Evolutionary conservation across 345 rosid genomes (phyloP).

Genomic region (Eucalyptus fibrosa): DNA sequence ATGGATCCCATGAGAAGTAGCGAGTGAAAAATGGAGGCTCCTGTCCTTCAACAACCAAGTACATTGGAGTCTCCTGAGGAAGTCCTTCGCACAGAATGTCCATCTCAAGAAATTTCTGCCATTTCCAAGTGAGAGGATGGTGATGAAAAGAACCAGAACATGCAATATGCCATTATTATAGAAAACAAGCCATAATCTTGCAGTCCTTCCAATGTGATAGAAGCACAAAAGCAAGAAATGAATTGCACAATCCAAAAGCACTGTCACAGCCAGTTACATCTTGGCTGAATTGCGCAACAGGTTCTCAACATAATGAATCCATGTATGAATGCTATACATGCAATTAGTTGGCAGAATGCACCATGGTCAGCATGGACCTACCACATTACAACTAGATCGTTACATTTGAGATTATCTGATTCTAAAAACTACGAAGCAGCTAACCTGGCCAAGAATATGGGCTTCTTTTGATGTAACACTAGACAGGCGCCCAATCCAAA

Average conservation of each 20-base stretch:
- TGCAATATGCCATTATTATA: background rate
- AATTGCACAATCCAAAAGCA: background rate
- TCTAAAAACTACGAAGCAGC: background rate
- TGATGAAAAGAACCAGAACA: background rate
- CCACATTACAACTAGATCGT: background rate
- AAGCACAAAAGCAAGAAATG: background rate
- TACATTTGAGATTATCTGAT: background rate
- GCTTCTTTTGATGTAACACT: constrained; percentile 35
- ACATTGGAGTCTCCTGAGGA: constrained; percentile 41
- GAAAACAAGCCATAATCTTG: background rate
- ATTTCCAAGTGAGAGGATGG: constrained; percentile 7
- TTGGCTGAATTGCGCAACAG: background rate
- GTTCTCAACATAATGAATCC: background rate
- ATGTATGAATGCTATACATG: background rate
- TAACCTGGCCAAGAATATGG: constrained; percentile 53
- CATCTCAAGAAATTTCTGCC: constrained; percentile 57
- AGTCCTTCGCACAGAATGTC: constrained; percentile 46
- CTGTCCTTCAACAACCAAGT: constrained; percentile 59
- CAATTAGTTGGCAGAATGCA: background rate
- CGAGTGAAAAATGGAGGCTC: constrained; percentile 75
- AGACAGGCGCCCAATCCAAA: constrained; percentile 64
- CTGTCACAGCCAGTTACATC: background rate
- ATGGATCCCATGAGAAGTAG: constrained; percentile 70
- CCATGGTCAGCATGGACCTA: background rate
- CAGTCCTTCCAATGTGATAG: background rate